Conservation (phyloP, 805 yeast genomes). For the Ogataea naganishii region DNA sequence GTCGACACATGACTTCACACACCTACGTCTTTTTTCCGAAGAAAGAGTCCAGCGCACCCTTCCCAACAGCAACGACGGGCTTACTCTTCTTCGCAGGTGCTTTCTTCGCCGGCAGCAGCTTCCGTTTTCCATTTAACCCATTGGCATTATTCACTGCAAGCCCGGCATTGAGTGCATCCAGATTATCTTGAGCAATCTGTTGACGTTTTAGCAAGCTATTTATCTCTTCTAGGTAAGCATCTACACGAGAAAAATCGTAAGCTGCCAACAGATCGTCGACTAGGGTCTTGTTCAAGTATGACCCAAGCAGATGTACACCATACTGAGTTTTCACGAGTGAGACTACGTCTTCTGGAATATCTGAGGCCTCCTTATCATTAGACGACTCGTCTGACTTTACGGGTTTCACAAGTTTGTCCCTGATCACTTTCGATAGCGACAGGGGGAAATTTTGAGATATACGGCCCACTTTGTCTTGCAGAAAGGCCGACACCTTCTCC, state of each 20-base stretch:
- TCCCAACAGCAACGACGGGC: constrained; percentile 42
- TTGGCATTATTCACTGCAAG: constrained; percentile 7
- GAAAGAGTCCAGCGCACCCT: constrained; percentile 65
- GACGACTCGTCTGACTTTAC: constrained; percentile 1
- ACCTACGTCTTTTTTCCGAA: constrained; percentile 31
- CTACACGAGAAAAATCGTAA: constrained; percentile 13
- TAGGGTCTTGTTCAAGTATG: constrained; percentile 28
- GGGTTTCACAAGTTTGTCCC: constrained; percentile 11
- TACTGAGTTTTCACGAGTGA: constrained; percentile 27
- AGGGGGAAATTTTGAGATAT: constrained; percentile 29
- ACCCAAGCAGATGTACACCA: constrained; percentile 39
- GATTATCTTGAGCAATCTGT: constrained; percentile 21
- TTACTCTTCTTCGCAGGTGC: constrained; percentile 22
- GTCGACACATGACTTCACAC: constrained; percentile 4
- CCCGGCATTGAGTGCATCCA: constrained; percentile 22
- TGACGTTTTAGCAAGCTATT: constrained; percentile 13
- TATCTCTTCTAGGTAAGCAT: constrained; percentile 11
- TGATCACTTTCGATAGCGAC: constrained; percentile 20
- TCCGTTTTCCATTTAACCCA: constrained; percentile 15
- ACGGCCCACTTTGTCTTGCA: constrained; percentile 29
- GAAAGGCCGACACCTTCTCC: constrained; percentile 26
- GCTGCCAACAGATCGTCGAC: constrained; percentile 14
- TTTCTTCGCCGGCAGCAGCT: constrained; percentile 16
- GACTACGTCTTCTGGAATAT: constrained; percentile 24
- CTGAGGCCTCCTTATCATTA: background rate